phyloP scores from a whole-genome alignment of 208 protist genomes.

The Crithidia sp. region DNA sequence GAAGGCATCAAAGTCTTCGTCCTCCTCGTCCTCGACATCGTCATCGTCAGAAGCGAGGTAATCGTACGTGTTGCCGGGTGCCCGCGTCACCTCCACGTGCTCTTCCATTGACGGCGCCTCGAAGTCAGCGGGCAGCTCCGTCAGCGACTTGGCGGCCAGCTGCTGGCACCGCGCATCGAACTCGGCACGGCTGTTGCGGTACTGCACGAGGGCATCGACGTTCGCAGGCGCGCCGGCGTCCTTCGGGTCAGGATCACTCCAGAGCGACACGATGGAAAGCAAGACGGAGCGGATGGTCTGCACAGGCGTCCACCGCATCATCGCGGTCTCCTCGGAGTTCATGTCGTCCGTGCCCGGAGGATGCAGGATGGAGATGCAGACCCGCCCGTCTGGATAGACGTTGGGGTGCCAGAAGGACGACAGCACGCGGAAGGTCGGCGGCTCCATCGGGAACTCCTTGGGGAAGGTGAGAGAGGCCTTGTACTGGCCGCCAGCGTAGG shows the following conservation, averaged over 20 bases:
- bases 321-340: conserved; percentile 86
- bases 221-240: conserved; percentile 95
- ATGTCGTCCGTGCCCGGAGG: conserved; percentile 96
- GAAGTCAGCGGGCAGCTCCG: conserved; percentile 88
- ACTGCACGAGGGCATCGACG: conserved; percentile 93
- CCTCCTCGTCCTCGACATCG: conserved; percentile 42
- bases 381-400: conserved; percentile 93
- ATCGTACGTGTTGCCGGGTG: conserved; percentile 29
- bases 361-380: conserved; percentile 99
- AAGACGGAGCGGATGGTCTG: conserved; percentile 96
- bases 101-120: conserved; percentile 76
- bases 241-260: conserved; percentile 94
- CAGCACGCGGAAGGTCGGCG: conserved; percentile 94
- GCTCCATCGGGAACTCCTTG: conserved; percentile 96
- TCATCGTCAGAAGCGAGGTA: conserved; percentile 33
- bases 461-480: conserved; percentile 93
- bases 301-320: conserved; percentile 97
- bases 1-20: conserved; percentile 62
- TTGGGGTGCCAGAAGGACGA: conserved; percentile 99
- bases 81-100: conserved; percentile 39
- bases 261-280: conserved; percentile 93
- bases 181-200: conserved; percentile 67
- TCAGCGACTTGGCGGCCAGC: conserved; percentile 89
- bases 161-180: conserved; percentile 71
- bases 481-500: conserved; percentile 92